Percentiles rank a stretch among this genome's conserved stretches.
phyloP scores from a whole-genome alignment of 2,329 filamentous ascomycete species.

The Thermoascus crustaceus region DNA sequence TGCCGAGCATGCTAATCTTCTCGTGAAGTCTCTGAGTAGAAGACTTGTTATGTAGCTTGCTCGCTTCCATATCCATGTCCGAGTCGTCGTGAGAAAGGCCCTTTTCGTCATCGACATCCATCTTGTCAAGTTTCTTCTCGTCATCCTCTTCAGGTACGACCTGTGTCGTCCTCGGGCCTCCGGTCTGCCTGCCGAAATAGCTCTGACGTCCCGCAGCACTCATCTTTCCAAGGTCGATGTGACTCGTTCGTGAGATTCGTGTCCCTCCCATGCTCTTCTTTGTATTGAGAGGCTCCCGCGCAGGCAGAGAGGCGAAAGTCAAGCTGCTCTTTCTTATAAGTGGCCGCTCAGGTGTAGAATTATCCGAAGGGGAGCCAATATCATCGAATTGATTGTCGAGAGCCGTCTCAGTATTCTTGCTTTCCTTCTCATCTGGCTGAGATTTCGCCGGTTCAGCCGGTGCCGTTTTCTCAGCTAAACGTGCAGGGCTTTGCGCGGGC shows the following conservation, averaged over 20 bases:
- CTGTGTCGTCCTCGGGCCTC: slow-evolving; percentile 43
- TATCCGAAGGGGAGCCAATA: slow-evolving; percentile 41
- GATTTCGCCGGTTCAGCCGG: slow-evolving; percentile 7
- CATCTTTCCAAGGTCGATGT: slow-evolving; percentile 55
- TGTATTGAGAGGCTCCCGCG: slow-evolving; percentile 72
- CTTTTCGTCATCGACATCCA: slow-evolving; percentile 49
- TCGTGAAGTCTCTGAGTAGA: slow-evolving; percentile 92
- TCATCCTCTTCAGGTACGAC: slow-evolving; percentile 21
- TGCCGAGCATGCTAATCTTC: slow-evolving; percentile 69
- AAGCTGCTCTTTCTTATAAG: slow-evolving; percentile 87
- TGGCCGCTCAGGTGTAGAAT: slow-evolving; percentile 47
- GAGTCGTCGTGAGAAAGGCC: slow-evolving; percentile 42
- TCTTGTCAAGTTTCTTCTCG: slow-evolving; percentile 39
- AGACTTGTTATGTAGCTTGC: slow-evolving; percentile 66
- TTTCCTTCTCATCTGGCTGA: slow-evolving; percentile 12
- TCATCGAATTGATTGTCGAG: slow-evolving; percentile 35
- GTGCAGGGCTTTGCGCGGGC: slow-evolving; percentile 6
- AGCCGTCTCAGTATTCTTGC: slow-evolving; percentile 20
- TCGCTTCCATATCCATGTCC: slow-evolving; percentile 42
- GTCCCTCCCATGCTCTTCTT: slow-evolving; percentile 73
- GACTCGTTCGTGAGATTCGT: slow-evolving; percentile 66
- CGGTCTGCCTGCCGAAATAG: slow-evolving; percentile 64
- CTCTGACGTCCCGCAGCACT: slow-evolving; percentile 51
- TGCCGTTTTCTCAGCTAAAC: slow-evolving; percentile 13
- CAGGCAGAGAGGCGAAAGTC: slow-evolving; percentile 86